Base-by-base conservation (phyloP, 139 green algal species). In the Micromonas pusilla region DNA sequence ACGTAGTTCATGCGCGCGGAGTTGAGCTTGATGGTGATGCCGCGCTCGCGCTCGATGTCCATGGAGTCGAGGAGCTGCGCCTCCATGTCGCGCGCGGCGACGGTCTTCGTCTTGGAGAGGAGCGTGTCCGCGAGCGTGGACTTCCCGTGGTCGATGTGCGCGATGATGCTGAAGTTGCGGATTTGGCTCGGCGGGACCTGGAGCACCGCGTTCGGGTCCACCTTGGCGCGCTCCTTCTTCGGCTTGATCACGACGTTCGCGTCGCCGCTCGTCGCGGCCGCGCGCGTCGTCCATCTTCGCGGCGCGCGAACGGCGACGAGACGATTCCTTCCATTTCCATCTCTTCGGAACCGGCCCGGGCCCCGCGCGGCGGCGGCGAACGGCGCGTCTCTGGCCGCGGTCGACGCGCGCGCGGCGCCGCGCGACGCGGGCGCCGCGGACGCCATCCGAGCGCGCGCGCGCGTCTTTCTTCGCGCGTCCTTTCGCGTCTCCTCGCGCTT, bases 11-110 rank as follows among this genome's bases (percentile, higher is more conserved):
- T 97, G 73, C 93, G 86, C 21, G 92, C 92, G 2, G 90, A 91
- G 84, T 99, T 97, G 25, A 99, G 86, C 84, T 97, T 97, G 83
- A 94, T 97, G 66, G 90, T 97, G 83, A 96, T 95, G 77, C 91
- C 91, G 3, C 91, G 70, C 83, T 95, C 91, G 0, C 91, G 79
- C 81, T 93, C 90, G 19, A 95, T 70, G 38, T 93, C 90, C 85
- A 94, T 97, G 76, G 85, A 90, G 82, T 97, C 93, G 71, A 97
- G 87, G 74, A 95, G 96, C 83, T 97, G 93, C 73, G 92, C 91
- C 90, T 96, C 78, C 57, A 72, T 62, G 21, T 80, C 76, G 30
- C 85, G 63, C 39, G 73, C 54, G 53, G 79, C 78, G 21, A 88
- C 81, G n/a, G 81, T 86, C 13, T 77, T 78, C 86, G 94, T 98